phyloP scores from a whole-genome alignment of 768 basidiomycete species.

The Lactarius pseudohatsudake region DNA sequence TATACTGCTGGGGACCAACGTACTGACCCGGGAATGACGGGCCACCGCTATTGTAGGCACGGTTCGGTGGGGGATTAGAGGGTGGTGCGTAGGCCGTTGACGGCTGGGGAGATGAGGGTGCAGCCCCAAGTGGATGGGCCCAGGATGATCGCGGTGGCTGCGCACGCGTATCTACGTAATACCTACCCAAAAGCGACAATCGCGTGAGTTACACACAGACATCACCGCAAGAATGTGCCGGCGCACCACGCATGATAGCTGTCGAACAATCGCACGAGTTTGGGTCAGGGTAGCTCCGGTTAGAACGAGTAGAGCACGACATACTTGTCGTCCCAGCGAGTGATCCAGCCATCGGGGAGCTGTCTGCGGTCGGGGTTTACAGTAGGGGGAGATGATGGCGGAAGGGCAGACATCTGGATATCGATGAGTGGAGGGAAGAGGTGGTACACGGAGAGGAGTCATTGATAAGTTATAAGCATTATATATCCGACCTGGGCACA shows the following conservation, averaged over 20 bases:
- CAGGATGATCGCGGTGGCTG: slow-evolving; percentile 66
- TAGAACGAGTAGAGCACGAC: slow-evolving; percentile 36
- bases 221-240: neutral
- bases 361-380: slow-evolving; percentile 57
- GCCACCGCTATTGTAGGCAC: slow-evolving; percentile 32
- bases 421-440: slow-evolving; percentile 33
- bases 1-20: slow-evolving; percentile 11
- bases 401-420: slow-evolving; percentile 46
- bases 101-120: slow-evolving; percentile 41
- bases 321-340: slow-evolving; percentile 67
- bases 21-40: slow-evolving; percentile 32
- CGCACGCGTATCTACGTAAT: slow-evolving; percentile 68
- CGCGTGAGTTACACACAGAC: neutral
- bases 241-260: slow-evolving; percentile 69
- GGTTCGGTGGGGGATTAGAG: slow-evolving; percentile 47
- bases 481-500: slow-evolving; percentile 22
- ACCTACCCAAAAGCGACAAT: slow-evolving; percentile 47
- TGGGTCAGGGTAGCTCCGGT: slow-evolving; percentile 28
- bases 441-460: slow-evolving; percentile 18
- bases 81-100: slow-evolving; percentile 37
- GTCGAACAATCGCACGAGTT: slow-evolving; percentile 29
- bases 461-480: slow-evolving; percentile 24
- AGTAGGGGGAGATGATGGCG: slow-evolving; percentile 31
- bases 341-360: slow-evolving; percentile 67
- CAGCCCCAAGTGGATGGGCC: slow-evolving; percentile 62